Percentiles rank a stretch among this genome's conserved stretches.
Evolutionary conservation across 495 filamentous ascomycete genomes (phyloP).

Genomic region (Lophiostoma macrostomum): DNA sequence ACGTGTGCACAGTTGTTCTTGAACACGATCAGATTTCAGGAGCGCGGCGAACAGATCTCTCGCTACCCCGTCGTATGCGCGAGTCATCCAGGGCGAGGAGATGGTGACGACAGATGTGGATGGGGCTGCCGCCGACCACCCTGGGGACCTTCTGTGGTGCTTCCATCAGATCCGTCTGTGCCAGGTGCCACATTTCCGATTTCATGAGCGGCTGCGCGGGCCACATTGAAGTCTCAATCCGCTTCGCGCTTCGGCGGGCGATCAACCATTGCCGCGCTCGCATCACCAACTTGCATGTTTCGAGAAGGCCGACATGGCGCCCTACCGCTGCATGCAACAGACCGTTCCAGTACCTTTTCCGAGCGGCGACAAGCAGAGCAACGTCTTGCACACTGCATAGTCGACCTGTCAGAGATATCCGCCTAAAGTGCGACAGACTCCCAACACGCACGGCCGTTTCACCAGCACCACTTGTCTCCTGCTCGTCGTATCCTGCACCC

Average conservation of each 20-base stretch:
- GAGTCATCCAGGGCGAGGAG: conserved; percentile 21
- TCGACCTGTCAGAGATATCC: conserved; percentile 23
- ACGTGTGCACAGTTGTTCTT: too few relatives aligned
- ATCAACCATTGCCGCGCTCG: conserved; percentile 15
- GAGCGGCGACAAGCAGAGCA: too few relatives aligned
- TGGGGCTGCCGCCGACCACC: neutral
- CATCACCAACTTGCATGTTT: too few relatives aligned
- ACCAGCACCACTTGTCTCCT: conserved; percentile 10
- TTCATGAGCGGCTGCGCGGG: conserved; percentile 5
- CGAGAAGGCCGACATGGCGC: too few relatives aligned
- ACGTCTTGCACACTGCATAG: too few relatives aligned
- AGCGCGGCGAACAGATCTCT: conserved; percentile 9
- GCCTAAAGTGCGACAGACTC: conserved; percentile 28
- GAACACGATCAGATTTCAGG: conserved; percentile 22
- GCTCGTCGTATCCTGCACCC: neutral
- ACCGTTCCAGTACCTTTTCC: too few relatives aligned
- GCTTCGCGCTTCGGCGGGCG: conserved; percentile 3
- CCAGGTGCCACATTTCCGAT: conserved; percentile 23
- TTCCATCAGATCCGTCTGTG: conserved; percentile 33
- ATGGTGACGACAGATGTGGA: neutral
- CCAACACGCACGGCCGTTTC: conserved; percentile 34
- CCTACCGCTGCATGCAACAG: too few relatives aligned
- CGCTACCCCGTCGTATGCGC: neutral
- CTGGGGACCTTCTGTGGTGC: conserved; percentile 10
- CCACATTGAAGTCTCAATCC: conserved; percentile 21